Conservation (phyloP, 305 asterid species). For the Fraxinus paxiana region DNA sequence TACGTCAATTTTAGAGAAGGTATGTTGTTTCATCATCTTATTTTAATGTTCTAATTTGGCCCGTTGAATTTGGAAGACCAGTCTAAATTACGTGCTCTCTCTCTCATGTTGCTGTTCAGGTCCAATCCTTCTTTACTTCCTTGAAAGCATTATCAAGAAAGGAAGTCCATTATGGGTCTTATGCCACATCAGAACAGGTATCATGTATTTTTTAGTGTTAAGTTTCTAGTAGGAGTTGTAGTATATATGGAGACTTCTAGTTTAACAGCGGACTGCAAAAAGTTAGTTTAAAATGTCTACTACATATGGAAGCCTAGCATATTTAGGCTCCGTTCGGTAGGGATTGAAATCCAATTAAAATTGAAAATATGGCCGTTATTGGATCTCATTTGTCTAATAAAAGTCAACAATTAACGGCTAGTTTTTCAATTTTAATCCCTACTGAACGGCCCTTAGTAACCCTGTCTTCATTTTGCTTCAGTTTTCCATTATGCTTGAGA, state of each 20-base stretch:
- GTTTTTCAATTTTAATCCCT: too few relatives aligned
- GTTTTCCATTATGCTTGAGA: not conserved
- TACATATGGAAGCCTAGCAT: not conserved
- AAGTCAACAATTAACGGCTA: too few relatives aligned
- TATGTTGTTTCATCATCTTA: slow-evolving; percentile 27
- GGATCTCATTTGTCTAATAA: too few relatives aligned
- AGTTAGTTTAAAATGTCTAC: not conserved
- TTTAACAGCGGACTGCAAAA: not conserved
- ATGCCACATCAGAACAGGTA: slow-evolving; percentile 94
- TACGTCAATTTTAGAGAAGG: slow-evolving; percentile 79
- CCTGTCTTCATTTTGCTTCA: not conserved
- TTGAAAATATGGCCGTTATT: too few relatives aligned
- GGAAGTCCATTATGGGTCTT: slow-evolving; percentile 80
- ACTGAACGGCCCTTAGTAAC: not conserved
- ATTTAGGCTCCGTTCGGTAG: not conserved
- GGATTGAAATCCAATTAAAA: too few relatives aligned
- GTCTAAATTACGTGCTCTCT: slow-evolving; percentile 12
- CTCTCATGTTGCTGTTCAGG: slow-evolving; percentile 38
- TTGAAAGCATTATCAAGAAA: slow-evolving; percentile 78
- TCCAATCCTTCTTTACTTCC: slow-evolving; percentile 62
- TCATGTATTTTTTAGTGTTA: slow-evolving; percentile 3
- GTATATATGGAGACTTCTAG: not conserved
- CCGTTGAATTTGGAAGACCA: slow-evolving; percentile 4
- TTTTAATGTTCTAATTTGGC: slow-evolving; percentile 9
- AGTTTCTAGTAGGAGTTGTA: not conserved